Base-by-base conservation (phyloP, 495 filamentous ascomycete genomes). In the Xylaria grammica region DNA sequence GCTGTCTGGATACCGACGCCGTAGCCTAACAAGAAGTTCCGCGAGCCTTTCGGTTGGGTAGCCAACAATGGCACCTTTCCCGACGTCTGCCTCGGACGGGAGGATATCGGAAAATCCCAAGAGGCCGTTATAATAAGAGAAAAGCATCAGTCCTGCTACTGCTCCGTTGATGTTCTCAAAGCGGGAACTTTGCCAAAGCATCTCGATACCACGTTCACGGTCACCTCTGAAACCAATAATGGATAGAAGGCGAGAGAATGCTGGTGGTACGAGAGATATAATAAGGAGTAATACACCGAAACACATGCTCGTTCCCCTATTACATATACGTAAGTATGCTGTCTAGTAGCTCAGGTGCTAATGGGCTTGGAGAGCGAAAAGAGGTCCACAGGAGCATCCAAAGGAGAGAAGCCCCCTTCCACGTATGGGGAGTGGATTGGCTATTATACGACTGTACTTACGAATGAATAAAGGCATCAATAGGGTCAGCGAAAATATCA, bases 151-250 rank as follows among this genome's bases (percentile, higher is more conserved):
- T 0, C 89, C 92, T 4, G 94, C 90, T 74, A 97, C 89, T 29
- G 92, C 94, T 29, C 95, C 95, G 69, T 97, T 93, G 73, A 98
- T 84, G 70, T 96, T 97, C 66, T 87, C 81, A 71, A 91, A 93
- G 68, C 90, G 93, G 66, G 90, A 90, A 15, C 92, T 90, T 75
- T 94, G 91, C 95, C 96, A 99, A 9, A 99, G 87, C 87, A 97
- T 90, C 20, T 83, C 77, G 13, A 97, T 74, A 3, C 93, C 96
- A 24, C 89, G 83, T 59, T 94, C 90, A 51, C 93, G 89, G 74
- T 99, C 94, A 15, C 95, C 95, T 67, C 85, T 88, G 74, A 98
- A 97, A 13, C 96, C 96, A 46, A 97, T 92, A 58, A 97, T 89
- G 62, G 86, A 90, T 22, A 98, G 84, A 4, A 98, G 83, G 61